Base-by-base conservation (phyloP, 345 rosid genomes). In the Hypericum perforatum region DNA sequence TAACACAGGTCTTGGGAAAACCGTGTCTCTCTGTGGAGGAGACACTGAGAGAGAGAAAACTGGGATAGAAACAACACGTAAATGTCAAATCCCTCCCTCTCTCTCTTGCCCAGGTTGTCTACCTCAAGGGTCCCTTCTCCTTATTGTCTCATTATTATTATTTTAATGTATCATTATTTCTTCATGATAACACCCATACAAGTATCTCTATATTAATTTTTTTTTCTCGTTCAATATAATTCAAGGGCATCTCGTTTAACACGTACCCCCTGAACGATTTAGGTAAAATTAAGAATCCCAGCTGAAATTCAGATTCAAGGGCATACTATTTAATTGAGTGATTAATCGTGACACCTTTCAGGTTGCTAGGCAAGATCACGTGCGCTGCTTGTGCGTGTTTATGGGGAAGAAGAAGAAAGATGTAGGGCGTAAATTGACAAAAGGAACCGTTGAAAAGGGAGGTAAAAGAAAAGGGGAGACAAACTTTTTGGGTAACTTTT, bases 11-110 rank as follows among this genome's bases (percentile, higher is more conserved):
- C 70, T 71, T 79, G 65, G 65, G 89, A 79, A 73, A 84, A 66
- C 77, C 79, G 94, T 69, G 87, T 73, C 61, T 49, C 39, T 59
- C 4, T 5, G 2, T 10, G 7, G 6, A 6, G 14, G 11, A 44
- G 11, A 44, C 48, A 15, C n/a, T 7, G 14, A 44, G 7, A 10
- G 48, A 9, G 48, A 9, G 12, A 44, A 44, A 44, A 44, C 14
- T 44, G 57, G 40, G 76, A 75, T 59, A 60, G 74, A 48, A 72
- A 75, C 78, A 75, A 72, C 74, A 69, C 78, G 74, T 70, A 68
- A 76, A 77, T 79, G 88, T 81, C 85, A 73, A 84, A 79, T 81
- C 85, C 56, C 73, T 69, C 65, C 75, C 64, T 70, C 72, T 74
- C 64, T 70, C 72, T 72, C 73, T 75, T 64, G 62, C 76, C 79